Base-by-base conservation (phyloP, 805 yeast genomes). In the Lipomyces spencermartinsiae region DNA sequence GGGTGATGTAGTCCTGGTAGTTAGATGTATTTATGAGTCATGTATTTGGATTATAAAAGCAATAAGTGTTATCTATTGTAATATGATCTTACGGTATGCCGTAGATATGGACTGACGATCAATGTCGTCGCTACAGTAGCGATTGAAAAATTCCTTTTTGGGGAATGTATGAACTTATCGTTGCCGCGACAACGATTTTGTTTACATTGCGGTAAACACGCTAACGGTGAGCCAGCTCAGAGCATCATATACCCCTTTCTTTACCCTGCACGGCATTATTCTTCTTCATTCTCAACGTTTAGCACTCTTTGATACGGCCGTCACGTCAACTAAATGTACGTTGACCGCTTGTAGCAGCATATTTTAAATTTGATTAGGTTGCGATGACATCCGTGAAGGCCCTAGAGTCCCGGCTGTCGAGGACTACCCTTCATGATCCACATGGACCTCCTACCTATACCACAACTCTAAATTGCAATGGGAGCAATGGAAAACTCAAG, bases 351-450 rank as follows among this genome's bases (percentile, higher is more conserved):
- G 43, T 16, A 37, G 14, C 43, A 37, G 14, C 49, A 25, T 25
- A 25, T 2, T 16, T 43, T n/a, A 8, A 4, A n/a, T 43, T 7
- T 19, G 22, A 8, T 43, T 43, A 8, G 49, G n/a, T 43, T 4
- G n/a, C 34, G 29, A 68, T 67, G 72, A 58, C 68, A 14, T 54
- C 72, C 12, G 59, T 68, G 12, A 34, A 65, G 33, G 54, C 71
- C 7, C 62, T 69, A 1, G 72, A 69, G 51, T 64, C 66, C 25
- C 54, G 68, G 14, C 68, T 69, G 31, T 69, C 72, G 14, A 59
- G 68, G 31, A 62, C 72, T 12, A 66, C 70, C 2, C 53, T 69
- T 1, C 65, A 69, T 22, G 72, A 69, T 31, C 53, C 63, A 49
- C 68, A 63, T 43, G 65, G 65, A 12, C 19, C 39, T 29, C 1